phyloP scores from a whole-genome alignment of 2,329 filamentous ascomycete genomes.

The Sporothrix schenckii region DNA sequence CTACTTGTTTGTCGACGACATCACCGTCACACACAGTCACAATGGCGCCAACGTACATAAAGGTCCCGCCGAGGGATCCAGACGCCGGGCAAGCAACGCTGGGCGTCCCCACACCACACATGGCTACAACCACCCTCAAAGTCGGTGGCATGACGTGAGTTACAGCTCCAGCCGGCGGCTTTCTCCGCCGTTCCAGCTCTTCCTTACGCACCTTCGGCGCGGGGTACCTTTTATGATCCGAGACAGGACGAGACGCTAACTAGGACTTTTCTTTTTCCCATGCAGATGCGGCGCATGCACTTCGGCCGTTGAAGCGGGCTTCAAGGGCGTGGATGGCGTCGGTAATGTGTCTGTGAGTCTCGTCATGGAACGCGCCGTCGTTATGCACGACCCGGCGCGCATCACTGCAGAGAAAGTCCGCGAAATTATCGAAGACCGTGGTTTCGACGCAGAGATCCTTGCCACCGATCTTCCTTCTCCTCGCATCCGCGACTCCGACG shows the following conservation, averaged over 20 bases:
- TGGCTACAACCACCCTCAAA: constrained; percentile 88
- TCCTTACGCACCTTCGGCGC: neutral
- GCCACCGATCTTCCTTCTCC: constrained; percentile 72
- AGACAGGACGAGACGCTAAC: constrained; percentile 8
- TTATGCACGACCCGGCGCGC: constrained; percentile 79
- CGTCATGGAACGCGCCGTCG: constrained; percentile 92
- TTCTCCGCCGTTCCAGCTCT: constrained; percentile 11
- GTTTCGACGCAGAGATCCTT: constrained; percentile 90
- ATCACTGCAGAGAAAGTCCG: constrained; percentile 75
- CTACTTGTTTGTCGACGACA: neutral
- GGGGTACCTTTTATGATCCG: neutral
- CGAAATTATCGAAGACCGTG: constrained; percentile 87
- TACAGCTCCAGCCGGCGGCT: neutral
- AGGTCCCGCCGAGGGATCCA: constrained; percentile 50
- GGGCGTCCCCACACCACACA: constrained; percentile 57
- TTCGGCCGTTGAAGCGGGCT: constrained; percentile 89
- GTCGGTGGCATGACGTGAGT: constrained; percentile 84
- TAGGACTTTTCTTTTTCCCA: neutral
- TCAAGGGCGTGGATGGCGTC: constrained; percentile 78
- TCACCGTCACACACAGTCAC: neutral
- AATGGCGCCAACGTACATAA: constrained; percentile 58
- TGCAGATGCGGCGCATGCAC: constrained; percentile 85
- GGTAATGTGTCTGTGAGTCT: constrained; percentile 88
- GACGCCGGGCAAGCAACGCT: constrained; percentile 41
- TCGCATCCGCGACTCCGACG: constrained; percentile 45